phyloP scores from a whole-genome alignment of 176 grass and related monocot species.

The Areca catechu region DNA sequence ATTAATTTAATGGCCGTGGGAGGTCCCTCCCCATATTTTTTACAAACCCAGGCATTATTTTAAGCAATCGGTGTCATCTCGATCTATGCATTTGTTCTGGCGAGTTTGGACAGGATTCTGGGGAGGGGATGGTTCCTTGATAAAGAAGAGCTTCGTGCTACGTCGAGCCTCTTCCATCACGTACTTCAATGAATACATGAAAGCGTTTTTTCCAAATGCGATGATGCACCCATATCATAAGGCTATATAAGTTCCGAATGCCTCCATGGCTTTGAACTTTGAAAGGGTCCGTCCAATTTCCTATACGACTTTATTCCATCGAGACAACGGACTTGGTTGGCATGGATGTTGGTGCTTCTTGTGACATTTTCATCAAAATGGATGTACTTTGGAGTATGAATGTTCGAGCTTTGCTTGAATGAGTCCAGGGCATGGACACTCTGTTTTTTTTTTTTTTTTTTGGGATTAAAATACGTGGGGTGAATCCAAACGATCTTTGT shows the following conservation, averaged over 20 bases:
- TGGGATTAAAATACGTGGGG: slow-evolving; percentile 25
- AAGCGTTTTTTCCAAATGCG: too few relatives aligned
- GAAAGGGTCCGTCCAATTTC: too few relatives aligned
- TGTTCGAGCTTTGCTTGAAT: slow-evolving; percentile 40
- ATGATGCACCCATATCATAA: too few relatives aligned
- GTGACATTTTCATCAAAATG: slow-evolving; percentile 45
- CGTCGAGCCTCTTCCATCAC: too few relatives aligned
- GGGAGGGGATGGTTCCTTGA: slow-evolving; percentile 1
- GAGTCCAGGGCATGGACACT: slow-evolving; percentile 34
- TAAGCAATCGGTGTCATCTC: neutral
- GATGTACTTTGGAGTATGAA: slow-evolving; percentile 28
- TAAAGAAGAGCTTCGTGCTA: too few relatives aligned
- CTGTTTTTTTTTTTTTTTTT: neutral
- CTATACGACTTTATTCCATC: too few relatives aligned
- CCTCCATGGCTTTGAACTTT: too few relatives aligned
- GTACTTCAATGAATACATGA: too few relatives aligned
- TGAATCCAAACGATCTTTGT: slow-evolving; percentile 41
- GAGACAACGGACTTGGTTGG: neutral
- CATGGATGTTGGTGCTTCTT: slow-evolving; percentile 33
- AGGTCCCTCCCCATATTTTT: too few relatives aligned
- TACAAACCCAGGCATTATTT: too few relatives aligned
- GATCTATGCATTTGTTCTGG: slow-evolving; percentile 23
- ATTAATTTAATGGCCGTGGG: too few relatives aligned
- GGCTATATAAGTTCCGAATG: too few relatives aligned
- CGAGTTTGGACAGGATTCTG: slow-evolving; percentile 35